These are phyloP conservation scores for Metschnikowia bowlesiae DNA, from an alignment of 805 yeast genomes.

Conservation along the genomic window DNA sequence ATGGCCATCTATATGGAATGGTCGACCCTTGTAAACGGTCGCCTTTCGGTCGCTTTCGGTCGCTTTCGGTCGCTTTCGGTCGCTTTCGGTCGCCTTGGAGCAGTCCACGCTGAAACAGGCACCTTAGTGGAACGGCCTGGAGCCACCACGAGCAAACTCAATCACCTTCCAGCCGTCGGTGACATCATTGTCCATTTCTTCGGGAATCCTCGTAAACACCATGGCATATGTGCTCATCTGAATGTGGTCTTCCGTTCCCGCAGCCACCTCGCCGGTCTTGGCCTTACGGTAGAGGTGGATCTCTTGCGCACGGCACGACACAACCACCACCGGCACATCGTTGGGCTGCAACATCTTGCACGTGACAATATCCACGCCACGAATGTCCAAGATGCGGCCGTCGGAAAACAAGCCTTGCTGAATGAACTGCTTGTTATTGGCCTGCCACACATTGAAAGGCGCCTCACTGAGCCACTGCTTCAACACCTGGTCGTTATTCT, in stretches of 20 bases:
- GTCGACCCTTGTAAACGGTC: too few species aligned
- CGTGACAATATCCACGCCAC: conserved; percentile 89
- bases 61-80: too few species aligned
- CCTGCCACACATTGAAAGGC: conserved; percentile 89
- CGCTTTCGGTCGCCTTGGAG: too few species aligned
- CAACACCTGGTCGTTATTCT: conserved; percentile 79
- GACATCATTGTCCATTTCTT: conserved; percentile 80
- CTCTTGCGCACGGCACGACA: conserved; percentile 96
- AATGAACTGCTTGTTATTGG: conserved; percentile 85
- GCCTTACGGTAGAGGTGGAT: conserved; percentile 82
- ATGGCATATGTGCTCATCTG: conserved; percentile 91
- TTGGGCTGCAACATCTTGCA: conserved; percentile 87
- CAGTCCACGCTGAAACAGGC: neutral
- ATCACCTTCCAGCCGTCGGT: conserved; percentile 97
- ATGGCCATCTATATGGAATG: neutral
- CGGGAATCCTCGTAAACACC: conserved; percentile 92
- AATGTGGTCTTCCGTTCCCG: conserved; percentile 93
- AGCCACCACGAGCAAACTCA: conserved; percentile 91
- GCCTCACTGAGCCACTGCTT: conserved; percentile 96
- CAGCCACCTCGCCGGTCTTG: conserved; percentile 91
- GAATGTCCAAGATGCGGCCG: conserved; percentile 84
- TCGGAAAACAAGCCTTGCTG: conserved; percentile 91
- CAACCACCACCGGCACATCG: conserved; percentile 87
- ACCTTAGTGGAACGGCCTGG: conserved; percentile 62
- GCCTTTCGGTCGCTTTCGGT: too few species aligned